Evolutionary conservation across 2,329 filamentous ascomycete species (phyloP).

Genomic region (Aureobasidium zeae): DNA sequence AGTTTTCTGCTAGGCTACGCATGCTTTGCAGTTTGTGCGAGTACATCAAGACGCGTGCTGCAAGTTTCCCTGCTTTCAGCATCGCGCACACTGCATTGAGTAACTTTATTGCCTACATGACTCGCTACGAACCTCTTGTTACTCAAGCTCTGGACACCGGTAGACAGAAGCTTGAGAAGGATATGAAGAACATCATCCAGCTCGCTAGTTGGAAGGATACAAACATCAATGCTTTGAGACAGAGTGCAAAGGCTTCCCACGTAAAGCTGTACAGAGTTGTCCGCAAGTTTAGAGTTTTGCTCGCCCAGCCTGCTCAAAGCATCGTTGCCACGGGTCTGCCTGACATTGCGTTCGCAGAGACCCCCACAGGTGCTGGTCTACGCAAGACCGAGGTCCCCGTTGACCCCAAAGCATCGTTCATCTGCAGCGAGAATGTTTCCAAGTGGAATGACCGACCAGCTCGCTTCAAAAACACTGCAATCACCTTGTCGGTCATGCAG

Average conservation of each 20-base stretch:
- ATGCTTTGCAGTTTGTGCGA: constrained; percentile 54
- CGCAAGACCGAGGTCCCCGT: constrained; percentile 3
- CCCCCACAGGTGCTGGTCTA: constrained; percentile 2
- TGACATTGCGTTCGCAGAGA: constrained; percentile 1
- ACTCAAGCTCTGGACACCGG: constrained; percentile 56
- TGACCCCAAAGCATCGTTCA: neutral
- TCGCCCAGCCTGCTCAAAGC: constrained; percentile 64
- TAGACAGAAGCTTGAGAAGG: constrained; percentile 71
- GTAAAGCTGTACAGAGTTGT: constrained; percentile 86
- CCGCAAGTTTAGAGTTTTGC: constrained; percentile 72
- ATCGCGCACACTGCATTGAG: constrained; percentile 53
- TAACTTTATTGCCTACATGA: constrained; percentile 70
- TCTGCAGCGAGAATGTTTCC: constrained; percentile 18
- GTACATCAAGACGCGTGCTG: constrained; percentile 53
- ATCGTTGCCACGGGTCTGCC: constrained; percentile 35
- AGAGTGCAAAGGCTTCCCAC: constrained; percentile 85
- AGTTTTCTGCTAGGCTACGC: constrained; percentile 60
- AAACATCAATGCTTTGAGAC: constrained; percentile 78
- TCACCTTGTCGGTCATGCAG: constrained; percentile 66
- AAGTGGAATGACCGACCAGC: constrained; percentile 41
- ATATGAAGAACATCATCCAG: constrained; percentile 85
- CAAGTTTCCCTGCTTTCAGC: constrained; percentile 43
- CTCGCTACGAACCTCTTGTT: constrained; percentile 59
- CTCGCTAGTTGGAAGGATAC: constrained; percentile 97
- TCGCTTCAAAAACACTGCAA: constrained; percentile 60